Evolutionary conservation across 139 green algal genomes (phyloP).

Genomic region (Asterochloris erici): DNA sequence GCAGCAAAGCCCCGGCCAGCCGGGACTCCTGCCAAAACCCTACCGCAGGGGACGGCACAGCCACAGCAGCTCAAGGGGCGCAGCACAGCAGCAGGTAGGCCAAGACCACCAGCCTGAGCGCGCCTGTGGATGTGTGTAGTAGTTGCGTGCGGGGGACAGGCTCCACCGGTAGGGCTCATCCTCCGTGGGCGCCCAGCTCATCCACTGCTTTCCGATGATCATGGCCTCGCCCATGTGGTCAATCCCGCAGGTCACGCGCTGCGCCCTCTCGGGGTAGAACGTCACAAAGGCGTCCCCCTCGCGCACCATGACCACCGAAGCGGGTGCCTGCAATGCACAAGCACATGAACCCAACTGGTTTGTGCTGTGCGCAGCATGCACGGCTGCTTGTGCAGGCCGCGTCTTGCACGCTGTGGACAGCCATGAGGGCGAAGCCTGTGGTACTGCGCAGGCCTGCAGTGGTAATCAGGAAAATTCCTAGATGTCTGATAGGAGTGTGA

Average conservation of each 20-base stretch:
- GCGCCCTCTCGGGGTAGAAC: conserved; percentile 55
- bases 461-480: too few species aligned
- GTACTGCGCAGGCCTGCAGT: too few species aligned
- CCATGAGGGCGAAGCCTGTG: too few species aligned
- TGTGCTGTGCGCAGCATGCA: too few species aligned
- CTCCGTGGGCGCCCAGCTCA: conserved; percentile 60
- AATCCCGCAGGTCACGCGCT: conserved; percentile 57
- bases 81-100: neutral
- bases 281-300: conserved; percentile 73
- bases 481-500: too few species aligned
- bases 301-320: conserved; percentile 49
- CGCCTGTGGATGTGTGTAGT: conserved; percentile 14
- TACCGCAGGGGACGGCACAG: neutral
- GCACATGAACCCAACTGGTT: too few species aligned
- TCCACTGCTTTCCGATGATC: conserved; percentile 88
- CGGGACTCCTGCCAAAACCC: too few species aligned
- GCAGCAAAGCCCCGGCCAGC: neutral
- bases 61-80: neutral
- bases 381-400: too few species aligned
- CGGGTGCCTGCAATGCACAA: neutral
- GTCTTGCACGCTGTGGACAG: too few species aligned
- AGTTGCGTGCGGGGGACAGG: conserved; percentile 60
- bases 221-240: conserved; percentile 50
- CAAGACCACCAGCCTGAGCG: too few species aligned
- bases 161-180: conserved; percentile 54